A percentile compares a stretch with the other conserved stretches of the same genome.
Evolutionary conservation across 1,284 basidiomycete species (phyloP).

Genomic region (Rhodotorula mucilaginosa): DNA sequence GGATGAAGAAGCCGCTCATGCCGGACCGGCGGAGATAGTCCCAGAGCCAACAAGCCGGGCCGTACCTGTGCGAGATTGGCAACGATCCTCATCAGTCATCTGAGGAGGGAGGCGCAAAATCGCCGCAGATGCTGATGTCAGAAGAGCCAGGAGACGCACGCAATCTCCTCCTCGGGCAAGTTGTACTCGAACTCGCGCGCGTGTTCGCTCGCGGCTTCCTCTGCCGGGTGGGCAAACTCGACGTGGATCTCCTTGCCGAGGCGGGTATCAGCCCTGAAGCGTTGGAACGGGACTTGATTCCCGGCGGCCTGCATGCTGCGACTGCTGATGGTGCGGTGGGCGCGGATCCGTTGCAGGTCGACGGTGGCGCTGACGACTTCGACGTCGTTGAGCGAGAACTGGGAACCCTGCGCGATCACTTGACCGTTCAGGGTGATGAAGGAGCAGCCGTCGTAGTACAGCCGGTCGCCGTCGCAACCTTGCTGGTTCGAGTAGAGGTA

Average conservation of each 20-base stretch:
- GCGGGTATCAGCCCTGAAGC: slow-evolving; percentile 70
- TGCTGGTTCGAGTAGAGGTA: slow-evolving; percentile 99
- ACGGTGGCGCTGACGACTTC: slow-evolving; percentile 94
- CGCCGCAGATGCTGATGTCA: not conserved
- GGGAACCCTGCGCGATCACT: slow-evolving; percentile 89
- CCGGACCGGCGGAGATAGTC: slow-evolving; percentile 93
- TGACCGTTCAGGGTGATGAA: slow-evolving; percentile 93
- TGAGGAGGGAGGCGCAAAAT: not conserved
- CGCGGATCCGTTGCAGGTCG: slow-evolving; percentile 89
- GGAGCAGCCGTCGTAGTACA: slow-evolving; percentile 97
- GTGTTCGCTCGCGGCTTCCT: slow-evolving; percentile 50
- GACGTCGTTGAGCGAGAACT: slow-evolving; percentile 93
- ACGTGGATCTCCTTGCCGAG: slow-evolving; percentile 58
- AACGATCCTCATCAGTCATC: not conserved
- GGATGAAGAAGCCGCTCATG: slow-evolving; percentile 93
- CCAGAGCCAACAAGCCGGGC: slow-evolving; percentile 99
- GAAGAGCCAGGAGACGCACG: slow-evolving; percentile 57
- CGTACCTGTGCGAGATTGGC: slow-evolving; percentile 60
- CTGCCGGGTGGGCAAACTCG: slow-evolving; percentile 63
- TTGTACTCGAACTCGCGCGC: slow-evolving; percentile 61
- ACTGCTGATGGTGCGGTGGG: slow-evolving; percentile 72
- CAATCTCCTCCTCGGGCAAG: slow-evolving; percentile 92
- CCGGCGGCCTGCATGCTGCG: slow-evolving; percentile 83
- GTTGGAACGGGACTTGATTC: slow-evolving; percentile 65
- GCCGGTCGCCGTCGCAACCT: slow-evolving; percentile 94